phyloP scores from a whole-genome alignment of 257 asterid species.

The Plantago major region DNA sequence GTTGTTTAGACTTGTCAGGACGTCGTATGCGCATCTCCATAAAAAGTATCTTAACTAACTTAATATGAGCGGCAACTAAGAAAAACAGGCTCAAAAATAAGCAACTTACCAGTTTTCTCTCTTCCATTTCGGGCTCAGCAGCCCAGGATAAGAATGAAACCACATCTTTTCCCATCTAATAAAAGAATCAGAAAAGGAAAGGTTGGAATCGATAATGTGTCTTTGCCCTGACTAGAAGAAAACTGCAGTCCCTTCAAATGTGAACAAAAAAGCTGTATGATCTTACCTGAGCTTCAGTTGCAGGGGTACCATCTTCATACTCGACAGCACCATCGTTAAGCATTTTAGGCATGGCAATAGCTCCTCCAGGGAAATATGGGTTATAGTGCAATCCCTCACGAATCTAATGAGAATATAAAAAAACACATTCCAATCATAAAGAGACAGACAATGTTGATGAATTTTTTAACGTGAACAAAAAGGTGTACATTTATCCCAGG shows the following conservation, averaged over 20 bases:
- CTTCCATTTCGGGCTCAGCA: slow-evolving; percentile 91
- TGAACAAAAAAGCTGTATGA: not conserved
- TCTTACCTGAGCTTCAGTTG: slow-evolving; percentile 73
- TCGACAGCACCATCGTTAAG: slow-evolving; percentile 77
- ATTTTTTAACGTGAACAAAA: not conserved
- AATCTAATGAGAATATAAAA: slow-evolving; percentile 37
- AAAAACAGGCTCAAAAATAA: not conserved
- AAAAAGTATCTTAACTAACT: not conserved
- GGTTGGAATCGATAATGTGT: too few species aligned
- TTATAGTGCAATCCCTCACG: slow-evolving; percentile 79
- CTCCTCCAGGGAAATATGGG: slow-evolving; percentile 84
- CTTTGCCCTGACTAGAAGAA: not conserved
- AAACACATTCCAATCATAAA: not conserved
- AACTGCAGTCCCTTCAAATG: slow-evolving; percentile 1
- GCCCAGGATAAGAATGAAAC: slow-evolving; percentile 76
- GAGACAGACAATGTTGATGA: not conserved
- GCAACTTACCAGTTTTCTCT: slow-evolving; percentile 61
- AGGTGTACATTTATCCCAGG: not conserved
- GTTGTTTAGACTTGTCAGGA: not conserved
- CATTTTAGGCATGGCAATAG: slow-evolving; percentile 89
- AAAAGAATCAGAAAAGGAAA: slow-evolving; percentile 10
- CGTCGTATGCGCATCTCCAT: not conserved
- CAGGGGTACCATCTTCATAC: slow-evolving; percentile 81
- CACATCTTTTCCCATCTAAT: slow-evolving; percentile 77
- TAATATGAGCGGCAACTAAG: too few species aligned